Evolutionary conservation across 140 eudicot genomes (phyloP), one percentile per base, ranked within the genome.

Genomic region (Anethum foeniculum): DNA sequence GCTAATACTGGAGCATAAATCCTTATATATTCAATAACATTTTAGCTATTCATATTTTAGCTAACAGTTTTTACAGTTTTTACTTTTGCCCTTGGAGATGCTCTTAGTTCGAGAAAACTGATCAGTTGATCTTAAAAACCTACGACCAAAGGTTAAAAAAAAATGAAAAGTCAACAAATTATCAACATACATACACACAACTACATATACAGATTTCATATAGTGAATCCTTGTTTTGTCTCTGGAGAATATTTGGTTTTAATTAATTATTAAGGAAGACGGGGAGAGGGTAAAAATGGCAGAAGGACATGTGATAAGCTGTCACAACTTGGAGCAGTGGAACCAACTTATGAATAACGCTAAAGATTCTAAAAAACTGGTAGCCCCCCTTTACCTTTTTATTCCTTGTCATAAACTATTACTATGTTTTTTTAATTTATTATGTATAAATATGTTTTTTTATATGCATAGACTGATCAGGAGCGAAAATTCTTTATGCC

Each of bases 321-420:
- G 82, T 84, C 88, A 86, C 85, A 18, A 81, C 51, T 85, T 82
- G 7, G 90, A 86, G 1, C 84, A 86, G 62, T 88, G 86, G 86
- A 84, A 84, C 38, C 85, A 51, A 19, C 85, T 60, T 3, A 12
- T 86, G 44, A 49, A 88, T 76, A 82, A 71, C 79, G 87, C 77
- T 38, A 56, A 49, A 1, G 88, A 75, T 32, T 23, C 82, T 34
- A 80, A 73, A 38, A 84, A 86, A 64, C 84, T 89, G 88, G 92
- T 88, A 83, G 34, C 3, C 18, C 38, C 38, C 43, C 69, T 7
- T 11, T 60, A 2, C 69, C 69, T 60, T 60, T 60, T 21, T 6
- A 23, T 23, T 58, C 13, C 68, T 58, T 60, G 60, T 52, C 69
- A 60, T n/a, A 19, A n/a, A 52, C 32, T 46, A 7, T 44, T 44